phyloP scores from a whole-genome alignment of 192 early-diverging fungal species.

The Coemansia sp. region DNA sequence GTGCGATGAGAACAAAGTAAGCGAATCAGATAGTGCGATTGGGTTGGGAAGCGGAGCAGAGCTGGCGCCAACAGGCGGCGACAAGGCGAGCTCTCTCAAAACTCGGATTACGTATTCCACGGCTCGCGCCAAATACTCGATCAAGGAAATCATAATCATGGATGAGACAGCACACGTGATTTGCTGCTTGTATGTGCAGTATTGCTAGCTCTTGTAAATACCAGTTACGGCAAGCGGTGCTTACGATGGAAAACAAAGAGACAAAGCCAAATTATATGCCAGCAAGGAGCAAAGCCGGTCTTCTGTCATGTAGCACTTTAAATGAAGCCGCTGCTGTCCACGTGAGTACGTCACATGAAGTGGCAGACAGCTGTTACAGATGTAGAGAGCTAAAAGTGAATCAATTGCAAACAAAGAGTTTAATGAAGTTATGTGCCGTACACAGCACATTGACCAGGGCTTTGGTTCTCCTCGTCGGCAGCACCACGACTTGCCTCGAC shows the following conservation, averaged over 20 bases:
- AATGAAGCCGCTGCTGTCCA: not conserved
- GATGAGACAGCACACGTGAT: not conserved
- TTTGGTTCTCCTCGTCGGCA: not conserved
- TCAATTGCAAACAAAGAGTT: not conserved
- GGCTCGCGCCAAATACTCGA: not conserved
- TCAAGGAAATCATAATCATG: not conserved
- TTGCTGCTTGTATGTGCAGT: no score
- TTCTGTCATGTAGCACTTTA: not conserved
- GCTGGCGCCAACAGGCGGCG: not conserved
- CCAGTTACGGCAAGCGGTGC: no score
- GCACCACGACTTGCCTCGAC: not conserved
- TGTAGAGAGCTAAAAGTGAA: not conserved
- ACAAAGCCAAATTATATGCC: no score
- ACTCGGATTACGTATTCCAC: not conserved
- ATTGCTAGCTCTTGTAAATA: no score
- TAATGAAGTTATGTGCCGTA: not conserved
- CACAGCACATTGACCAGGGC: not conserved
- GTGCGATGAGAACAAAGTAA: not conserved
- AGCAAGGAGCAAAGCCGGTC: no score
- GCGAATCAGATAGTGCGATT: not conserved
- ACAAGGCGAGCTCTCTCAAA: not conserved
- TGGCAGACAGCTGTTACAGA: not conserved
- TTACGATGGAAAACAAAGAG: no score
- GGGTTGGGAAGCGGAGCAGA: not conserved
- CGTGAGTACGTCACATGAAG: not conserved